Evolutionary conservation across 2,329 filamentous ascomycete genomes (phyloP), one percentile per base, ranked within the genome.

Genomic region (Plenodomus tracheiphilus): DNA sequence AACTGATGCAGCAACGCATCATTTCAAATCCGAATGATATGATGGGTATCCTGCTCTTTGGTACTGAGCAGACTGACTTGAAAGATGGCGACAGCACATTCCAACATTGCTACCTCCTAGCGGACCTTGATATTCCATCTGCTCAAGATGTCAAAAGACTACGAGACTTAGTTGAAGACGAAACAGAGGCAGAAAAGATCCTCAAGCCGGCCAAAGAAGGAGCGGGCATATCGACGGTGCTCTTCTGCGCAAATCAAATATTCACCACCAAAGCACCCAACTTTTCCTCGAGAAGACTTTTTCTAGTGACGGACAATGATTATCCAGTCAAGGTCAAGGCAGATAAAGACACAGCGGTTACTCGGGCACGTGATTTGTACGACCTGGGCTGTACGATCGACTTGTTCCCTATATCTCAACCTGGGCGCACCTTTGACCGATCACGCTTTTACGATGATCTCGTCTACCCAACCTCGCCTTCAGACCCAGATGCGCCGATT

Each of bases 1-100:
- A 91, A 66, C 79, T 99, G 44, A 97, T 99, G 90, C 91, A 97
- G 75, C 93, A 97, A 75, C 90, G 94, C 62, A 97, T 99, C 72
- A 97, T 99, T 62, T 93, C 93, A 3, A 93, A 92, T 53, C 94
- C 94, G 1, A 92, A 87, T 66, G 94, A 99, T 54, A 95, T 97
- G 89, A 97, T 99, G 83, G 92, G 93, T 2, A 88, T 99, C 20
- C 72, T 99, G 32, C 79, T 99, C 0, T 99, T 95, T 68, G 92
- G 92, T 8, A 99, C 94, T 0, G 80, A 95, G 65, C 83, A 89
- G 73, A 89, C 91, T 34, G 67, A 70, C 42, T 35, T 70, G 15
- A 66, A 63, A 25, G 67, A 70, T 32, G 67, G 66, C 25, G 81
- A 84, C 49, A 83, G 81, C 48, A 78, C 77, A 39, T 97, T 96